Evolutionary conservation across 768 basidiomycete species (phyloP), one percentile per base, ranked within the genome.

Genomic region (Suillus americanus): DNA sequence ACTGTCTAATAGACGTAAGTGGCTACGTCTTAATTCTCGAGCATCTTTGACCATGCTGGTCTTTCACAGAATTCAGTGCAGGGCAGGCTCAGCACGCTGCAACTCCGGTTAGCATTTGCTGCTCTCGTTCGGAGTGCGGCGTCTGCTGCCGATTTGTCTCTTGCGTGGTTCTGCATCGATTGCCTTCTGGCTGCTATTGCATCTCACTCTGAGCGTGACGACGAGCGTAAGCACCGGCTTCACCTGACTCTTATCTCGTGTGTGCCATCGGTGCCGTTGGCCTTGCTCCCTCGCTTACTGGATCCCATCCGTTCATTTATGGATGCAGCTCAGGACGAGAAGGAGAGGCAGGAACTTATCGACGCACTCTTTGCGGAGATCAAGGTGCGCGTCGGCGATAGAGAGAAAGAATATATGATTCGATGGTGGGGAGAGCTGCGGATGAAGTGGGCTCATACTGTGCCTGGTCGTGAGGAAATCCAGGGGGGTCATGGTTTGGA

Each of bases 51-150:
- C 46, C 63, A 53, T 48, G 68, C 7, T 66, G 20, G 25, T 43
- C 25, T 14, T 57, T 60, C 53, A 64, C 51, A 92, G 89, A 92
- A 90, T 73, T 88, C 91, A 2, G 72, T 73, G 1, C 84, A 89
- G 46, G 86, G 83, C 30, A 81, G 79, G 66, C 79, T 95, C 16
- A 89, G 80, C 64, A 84, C 83, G 0, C 63, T 80, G 0, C 94
- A 95, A 70, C 81, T 95, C 9, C 78, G 89, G 35, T 81, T 93
- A 46, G 92, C 94, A 7, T 94, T 85, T 70, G 80, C 89, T n/a
- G 84, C 89, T 8, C 80, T 94, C 14, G 86, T 92, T 30, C 79
- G 83, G 65, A 83, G 86, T 62, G 89, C 90, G 1, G 79, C 66
- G 20, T 68, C 81, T 45, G 79, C 81, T 2, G 78, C 79, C 60